Evolutionary conservation across 2,329 filamentous ascomycete genomes (phyloP), one percentile per base, ranked within the genome.

Genomic region (Plectosphaerella cucumerina): DNA sequence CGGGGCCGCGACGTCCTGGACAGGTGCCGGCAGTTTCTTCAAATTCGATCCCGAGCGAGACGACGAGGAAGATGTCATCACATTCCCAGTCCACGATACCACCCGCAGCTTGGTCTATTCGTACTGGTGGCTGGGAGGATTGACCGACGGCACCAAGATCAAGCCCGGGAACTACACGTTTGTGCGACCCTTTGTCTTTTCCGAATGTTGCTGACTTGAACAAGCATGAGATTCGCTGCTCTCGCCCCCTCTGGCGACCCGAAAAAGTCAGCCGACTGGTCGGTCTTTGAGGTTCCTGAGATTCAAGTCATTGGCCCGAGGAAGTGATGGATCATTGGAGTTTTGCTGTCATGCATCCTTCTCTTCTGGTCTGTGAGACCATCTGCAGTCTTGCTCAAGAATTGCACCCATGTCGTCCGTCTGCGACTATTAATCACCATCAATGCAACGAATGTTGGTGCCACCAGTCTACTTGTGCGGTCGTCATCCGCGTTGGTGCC

Each of bases 1-100:
- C 42, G 74, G 74, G 15, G 41, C 47, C 18, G 52, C 52, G 17
- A 53, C 52, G 1, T 49, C 52, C 9, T 56, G 54, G 54, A 49
- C 49, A 23, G 23, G 47, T 14, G 50, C 47, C 1, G 43, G 34
- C 5, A 26, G 39, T 22, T 15, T 33, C 6, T 31, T 31, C 1
- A 14, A 20, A 18, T 56, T 56, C 14, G 44, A 54, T 10, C 49
- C 54, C 1, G 53, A 50, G 6, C 23, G 33, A 4, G 34, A 56
- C 18, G 39, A 49, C 39, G 52, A 52, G 18, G 26, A 49, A 6
- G 52, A 56, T 14, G 44, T 54, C 14, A 5, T 50, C 23, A 47
- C 23, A 3, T 49, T 49, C 31, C 47, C 37, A 8, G 17, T 42
- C 3, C 39, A 43, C 10, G 47, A 43, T 20, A 26, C 43, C 10